Base-by-base conservation (phyloP, 2,329 filamentous ascomycete genomes). In the Trichoderma sp. region DNA sequence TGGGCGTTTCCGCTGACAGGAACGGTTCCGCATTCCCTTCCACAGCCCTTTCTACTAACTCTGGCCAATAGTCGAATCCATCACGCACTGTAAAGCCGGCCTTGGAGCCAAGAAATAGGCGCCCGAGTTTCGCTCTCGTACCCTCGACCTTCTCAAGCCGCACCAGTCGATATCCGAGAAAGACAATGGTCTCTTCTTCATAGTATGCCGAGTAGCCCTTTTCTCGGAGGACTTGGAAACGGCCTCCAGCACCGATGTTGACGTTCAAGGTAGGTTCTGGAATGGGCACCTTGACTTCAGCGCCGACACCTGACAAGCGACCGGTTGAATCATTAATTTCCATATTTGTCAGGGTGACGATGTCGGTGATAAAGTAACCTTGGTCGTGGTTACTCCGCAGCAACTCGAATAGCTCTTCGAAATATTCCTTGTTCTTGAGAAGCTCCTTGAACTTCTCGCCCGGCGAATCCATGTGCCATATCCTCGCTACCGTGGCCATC, bases 21-120 rank as follows among this genome's bases (percentile, higher is more conserved):
- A 78, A 77, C 11, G 70, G 70, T 70, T 76, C 73, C 4, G 75
- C 71, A 34, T 76, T 74, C 3, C 77, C 76, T 63, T 75, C 72
- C 3, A 76, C 74, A 7, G 77, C 76, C 62, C 73, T 70, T 63
- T 78, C 77, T 21, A 74, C 74, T 72, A 79, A 70, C 65, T 76
- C 74, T 9, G 77, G 77, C 75, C 75, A 76, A 67, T 78, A 76
- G 67, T 79, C 77, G 36, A 75, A 74, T 18, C 75, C 75, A 51
- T 78, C 74, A 32, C 75, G 73, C 32, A 78, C 73, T 9, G 77
- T 73, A n/a, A 77, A 73, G 14, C 77, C 77, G 53, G 76, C 71
- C 70, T 76, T 82, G 75, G 87, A 85, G 12, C 86, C 86, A 51
- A 84, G 83, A 74, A 88, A 87, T 3, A 80, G 76, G 18, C 81